Conservation (phyloP, 192 early-diverging fungal genomes). For the Podila minutissima region DNA sequence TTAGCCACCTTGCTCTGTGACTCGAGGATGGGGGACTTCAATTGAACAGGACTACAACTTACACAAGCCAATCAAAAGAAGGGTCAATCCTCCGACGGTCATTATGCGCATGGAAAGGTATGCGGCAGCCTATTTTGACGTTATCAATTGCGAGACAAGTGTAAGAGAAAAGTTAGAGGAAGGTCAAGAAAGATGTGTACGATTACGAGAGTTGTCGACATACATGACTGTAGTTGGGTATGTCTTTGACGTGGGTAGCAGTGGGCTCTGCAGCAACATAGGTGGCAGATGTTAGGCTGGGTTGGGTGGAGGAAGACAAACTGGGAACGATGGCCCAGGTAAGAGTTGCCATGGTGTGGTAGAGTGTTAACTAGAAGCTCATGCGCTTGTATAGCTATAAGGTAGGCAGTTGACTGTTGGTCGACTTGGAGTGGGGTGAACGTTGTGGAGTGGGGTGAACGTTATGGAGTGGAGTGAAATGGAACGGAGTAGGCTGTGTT, state of each 20-base stretch:
- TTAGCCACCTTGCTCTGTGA: too few species aligned
- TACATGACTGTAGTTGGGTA: conserved; percentile 3
- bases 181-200: not conserved
- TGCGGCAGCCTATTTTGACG: conserved; percentile 6
- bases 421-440: too few species aligned
- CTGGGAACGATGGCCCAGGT: not conserved
- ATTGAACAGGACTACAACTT: not conserved
- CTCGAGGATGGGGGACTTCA: not conserved
- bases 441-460: too few species aligned
- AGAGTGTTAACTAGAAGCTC: not conserved
- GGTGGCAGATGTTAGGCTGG: conserved; percentile 11
- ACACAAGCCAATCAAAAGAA: conserved; percentile 26
- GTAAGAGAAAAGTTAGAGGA: not conserved
- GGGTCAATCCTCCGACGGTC: conserved; percentile 23
- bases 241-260: conserved; percentile 1
- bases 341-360: not conserved
- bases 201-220: not conserved
- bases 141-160: not conserved
- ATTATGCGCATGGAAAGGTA: conserved; percentile 19
- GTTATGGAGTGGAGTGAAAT: too few species aligned
- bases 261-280: conserved; percentile 21
- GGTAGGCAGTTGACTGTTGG: too few species aligned
- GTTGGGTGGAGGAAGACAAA: not conserved
- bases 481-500: too few species aligned
- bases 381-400: too few species aligned